Base-by-base conservation (phyloP, 352 stramenopile genomes). In the Globisporangium alternatum region DNA sequence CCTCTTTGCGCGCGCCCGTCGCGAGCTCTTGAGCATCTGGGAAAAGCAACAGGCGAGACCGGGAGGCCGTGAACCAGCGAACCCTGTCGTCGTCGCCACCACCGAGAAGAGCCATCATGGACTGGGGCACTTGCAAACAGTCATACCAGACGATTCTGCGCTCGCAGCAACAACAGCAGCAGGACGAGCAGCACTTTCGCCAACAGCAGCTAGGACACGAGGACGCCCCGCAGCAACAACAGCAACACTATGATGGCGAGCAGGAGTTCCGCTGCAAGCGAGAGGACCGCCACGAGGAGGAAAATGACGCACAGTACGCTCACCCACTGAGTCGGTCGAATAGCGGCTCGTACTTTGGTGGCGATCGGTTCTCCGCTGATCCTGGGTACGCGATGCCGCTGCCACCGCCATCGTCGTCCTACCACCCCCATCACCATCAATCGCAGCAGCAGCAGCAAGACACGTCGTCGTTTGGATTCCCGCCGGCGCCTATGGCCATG, bases 101-200 rank as follows among this genome's bases (percentile, higher is more conserved):
- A n/a, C 28, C 19, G 37, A 33, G 52, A 44, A 56, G n/a, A 39
- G 22, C 10, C 28, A 37, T 43, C 48, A 75, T 78, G 71, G 73
- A 70, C 65, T 78, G 71, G 71, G 33, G 61, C 57, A 41, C 37
- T 52, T 51, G 8, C 22, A 62, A 55, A 62, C 43, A 65, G 37
- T 64, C 55, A 8, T 66, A 63, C 22, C 57, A 65, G 28, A 21
- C 56, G 43, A 35, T 39, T 21, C 56, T 62, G 9, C 43, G 51
- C 12, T 13, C 15, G 12, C 21, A 52, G 39, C 39, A 39, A 15
- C n/a, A 25, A 4, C 21, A 51, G 39, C 39, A 39, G n/a, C n/a
- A 28, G 6, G 9, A 28, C 4, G 39, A 61, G 37, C 53, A 47
- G 21, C 55, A 49, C 55, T 52, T 52, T 37, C 55, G 39, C 2